phyloP scores from a whole-genome alignment of 2,329 filamentous ascomycete species.

The Talaromyces atroroseus region DNA sequence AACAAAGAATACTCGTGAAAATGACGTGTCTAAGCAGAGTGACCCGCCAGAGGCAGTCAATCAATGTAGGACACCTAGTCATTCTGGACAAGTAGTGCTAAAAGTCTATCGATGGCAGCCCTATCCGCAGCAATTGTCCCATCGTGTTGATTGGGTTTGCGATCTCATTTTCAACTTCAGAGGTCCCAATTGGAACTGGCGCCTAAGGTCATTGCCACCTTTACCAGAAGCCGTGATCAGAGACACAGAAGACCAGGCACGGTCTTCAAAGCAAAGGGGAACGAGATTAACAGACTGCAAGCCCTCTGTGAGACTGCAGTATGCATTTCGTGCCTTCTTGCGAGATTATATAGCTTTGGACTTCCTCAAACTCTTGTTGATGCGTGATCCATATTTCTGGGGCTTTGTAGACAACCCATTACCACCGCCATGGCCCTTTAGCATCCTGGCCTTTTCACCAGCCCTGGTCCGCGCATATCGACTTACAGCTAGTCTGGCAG shows the following conservation, averaged over 20 bases:
- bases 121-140: conserved; percentile 46
- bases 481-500: conserved; percentile 50
- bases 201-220: conserved; percentile 42
- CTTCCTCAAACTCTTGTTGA: conserved; percentile 60
- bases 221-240: conserved; percentile 25
- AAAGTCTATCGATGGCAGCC: conserved; percentile 48
- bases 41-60: not conserved
- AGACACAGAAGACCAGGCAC: conserved; percentile 17
- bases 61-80: not conserved
- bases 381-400: conserved; percentile 74
- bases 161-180: conserved; percentile 55
- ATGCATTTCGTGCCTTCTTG: conserved; percentile 44
- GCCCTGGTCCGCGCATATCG: conserved; percentile 52
- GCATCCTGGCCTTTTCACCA: conserved; percentile 38
- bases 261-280: conserved; percentile 6
- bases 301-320: conserved; percentile 43
- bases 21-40: not conserved
- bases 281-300: conserved; percentile 22
- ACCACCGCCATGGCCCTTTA: conserved; percentile 42
- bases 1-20: not conserved
- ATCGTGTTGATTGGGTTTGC: conserved; percentile 54
- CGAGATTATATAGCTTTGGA: conserved; percentile 65
- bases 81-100: not conserved
- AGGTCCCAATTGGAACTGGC: conserved; percentile 57
- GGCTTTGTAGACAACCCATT: conserved; percentile 46